Conservation (phyloP, 2,329 filamentous ascomycete species). For the Fusarium domesticum region DNA sequence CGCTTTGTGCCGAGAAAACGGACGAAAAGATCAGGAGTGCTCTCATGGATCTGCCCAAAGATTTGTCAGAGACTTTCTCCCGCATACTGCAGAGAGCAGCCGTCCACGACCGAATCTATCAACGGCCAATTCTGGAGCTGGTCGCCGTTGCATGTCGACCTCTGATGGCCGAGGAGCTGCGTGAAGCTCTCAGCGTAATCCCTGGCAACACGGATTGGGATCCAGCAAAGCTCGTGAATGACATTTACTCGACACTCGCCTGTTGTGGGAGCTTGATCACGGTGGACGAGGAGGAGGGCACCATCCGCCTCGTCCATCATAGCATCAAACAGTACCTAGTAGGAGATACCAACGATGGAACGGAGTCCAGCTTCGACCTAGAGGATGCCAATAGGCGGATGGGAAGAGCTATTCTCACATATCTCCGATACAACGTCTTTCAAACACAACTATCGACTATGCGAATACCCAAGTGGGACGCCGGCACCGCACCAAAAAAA, state of each 20-base stretch:
- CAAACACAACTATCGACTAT: not conserved
- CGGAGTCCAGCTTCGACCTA: not conserved
- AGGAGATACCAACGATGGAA: conserved; percentile 1
- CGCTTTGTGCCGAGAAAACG: conserved; percentile 34
- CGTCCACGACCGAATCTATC: conserved; percentile 10
- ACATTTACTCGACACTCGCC: conserved; percentile 24
- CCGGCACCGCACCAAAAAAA: not conserved
- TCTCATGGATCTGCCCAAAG: conserved; percentile 30
- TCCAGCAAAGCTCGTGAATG: conserved; percentile 15
- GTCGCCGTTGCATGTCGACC: conserved; percentile 30
- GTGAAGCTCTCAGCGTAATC: conserved; percentile 38
- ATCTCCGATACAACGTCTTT: conserved; percentile 6
- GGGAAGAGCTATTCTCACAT: conserved; percentile 4
- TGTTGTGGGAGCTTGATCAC: conserved; percentile 36
- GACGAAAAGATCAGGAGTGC: conserved; percentile 36
- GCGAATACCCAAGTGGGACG: not conserved
- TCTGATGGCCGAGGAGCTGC: conserved; percentile 34
- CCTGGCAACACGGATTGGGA: conserved; percentile 32
- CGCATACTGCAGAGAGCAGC: conserved; percentile 30
- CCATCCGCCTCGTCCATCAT: conserved; percentile 34
- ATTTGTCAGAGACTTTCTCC: conserved; percentile 31
- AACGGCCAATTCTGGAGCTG: conserved; percentile 32
- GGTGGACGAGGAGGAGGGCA: conserved; percentile 35
- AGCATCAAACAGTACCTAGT: conserved; percentile 36
- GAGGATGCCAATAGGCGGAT: conserved; percentile 1